Evolutionary conservation across 768 basidiomycete genomes (phyloP).

Genomic region (Naganishia friedmannii): DNA sequence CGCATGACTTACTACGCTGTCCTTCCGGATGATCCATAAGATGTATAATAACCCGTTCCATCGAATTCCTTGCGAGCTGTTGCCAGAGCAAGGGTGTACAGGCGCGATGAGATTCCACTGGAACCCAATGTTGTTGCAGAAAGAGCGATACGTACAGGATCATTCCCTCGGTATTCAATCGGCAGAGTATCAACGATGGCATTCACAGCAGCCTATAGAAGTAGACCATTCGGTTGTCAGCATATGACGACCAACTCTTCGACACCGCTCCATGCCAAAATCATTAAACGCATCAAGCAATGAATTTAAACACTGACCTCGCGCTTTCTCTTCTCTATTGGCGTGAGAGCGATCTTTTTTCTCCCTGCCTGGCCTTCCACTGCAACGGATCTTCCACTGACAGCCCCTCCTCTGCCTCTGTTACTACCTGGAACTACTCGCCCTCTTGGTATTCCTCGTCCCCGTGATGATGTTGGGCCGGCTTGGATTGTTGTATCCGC

Average conservation of each 20-base stretch:
- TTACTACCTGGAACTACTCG: background rate
- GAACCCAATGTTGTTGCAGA: background rate
- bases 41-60: slow-evolving; percentile 75
- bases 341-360: slow-evolving; percentile 60
- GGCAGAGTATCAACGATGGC: slow-evolving; percentile 72
- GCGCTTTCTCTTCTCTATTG: background rate
- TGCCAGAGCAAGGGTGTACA: background rate
- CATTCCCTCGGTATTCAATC: slow-evolving; percentile 83
- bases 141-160: slow-evolving; percentile 62
- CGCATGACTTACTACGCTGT: slow-evolving; percentile 60
- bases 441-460: slow-evolving; percentile 23
- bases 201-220: slow-evolving; percentile 59
- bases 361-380: slow-evolving; percentile 66
- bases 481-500: slow-evolving; percentile 5
- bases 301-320: background rate
- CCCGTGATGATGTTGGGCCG: background rate
- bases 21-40: slow-evolving; percentile 67
- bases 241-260: background rate
- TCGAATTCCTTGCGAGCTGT: slow-evolving; percentile 69
- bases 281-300: slow-evolving; percentile 47
- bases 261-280: slow-evolving; percentile 36
- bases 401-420: slow-evolving; percentile 52
- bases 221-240: background rate
- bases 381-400: slow-evolving; percentile 57
- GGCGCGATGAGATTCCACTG: background rate